phyloP scores from a whole-genome alignment of 169 alveolate genomes.

The Neospora caninum region DNA sequence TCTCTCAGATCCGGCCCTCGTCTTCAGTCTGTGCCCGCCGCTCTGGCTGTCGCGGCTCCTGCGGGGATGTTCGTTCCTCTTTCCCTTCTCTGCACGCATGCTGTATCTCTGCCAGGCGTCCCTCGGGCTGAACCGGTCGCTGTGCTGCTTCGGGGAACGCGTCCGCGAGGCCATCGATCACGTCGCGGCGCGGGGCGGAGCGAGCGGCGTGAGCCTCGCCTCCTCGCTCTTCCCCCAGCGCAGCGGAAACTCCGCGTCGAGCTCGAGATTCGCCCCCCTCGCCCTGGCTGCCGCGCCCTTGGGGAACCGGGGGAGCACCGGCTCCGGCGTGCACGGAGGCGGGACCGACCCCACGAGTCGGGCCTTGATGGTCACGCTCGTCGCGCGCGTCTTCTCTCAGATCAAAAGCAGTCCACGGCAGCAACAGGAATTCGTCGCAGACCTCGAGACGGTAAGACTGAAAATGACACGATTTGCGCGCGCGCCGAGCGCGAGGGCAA shows the following conservation, averaged over 20 bases:
- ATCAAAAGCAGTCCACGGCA: slow-evolving; percentile 43
- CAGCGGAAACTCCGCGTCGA: slow-evolving; percentile 28
- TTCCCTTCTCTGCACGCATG: slow-evolving; percentile 55
- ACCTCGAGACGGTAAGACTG: slow-evolving; percentile 53
- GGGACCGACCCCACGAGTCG: slow-evolving; percentile 31
- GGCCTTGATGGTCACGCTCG: slow-evolving; percentile 7
- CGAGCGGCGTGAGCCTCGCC: not conserved
- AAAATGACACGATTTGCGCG: not conserved
- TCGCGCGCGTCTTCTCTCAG: not conserved
- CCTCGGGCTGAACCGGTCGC: slow-evolving; percentile 47
- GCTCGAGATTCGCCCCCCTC: slow-evolving; percentile 15
- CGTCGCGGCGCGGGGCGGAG: slow-evolving; percentile 45
- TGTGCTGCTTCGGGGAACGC: slow-evolving; percentile 34
- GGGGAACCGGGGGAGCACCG: slow-evolving; percentile 27
- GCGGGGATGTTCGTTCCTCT: slow-evolving; percentile 54
- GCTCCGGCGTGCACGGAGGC: slow-evolving; percentile 33
- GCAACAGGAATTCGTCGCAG: slow-evolving; percentile 59
- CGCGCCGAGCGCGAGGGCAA: too few species aligned
- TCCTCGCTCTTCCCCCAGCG: not conserved
- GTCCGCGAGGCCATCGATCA: slow-evolving; percentile 51
- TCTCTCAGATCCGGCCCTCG: slow-evolving; percentile 60
- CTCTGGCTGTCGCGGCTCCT: slow-evolving; percentile 56
- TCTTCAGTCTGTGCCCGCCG: slow-evolving; percentile 46
- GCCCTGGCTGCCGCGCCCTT: slow-evolving; percentile 32
- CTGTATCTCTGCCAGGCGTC: not conserved